Conservation (phyloP, 352 stramenopile genomes). For the Globisporangium abappressorium region DNA sequence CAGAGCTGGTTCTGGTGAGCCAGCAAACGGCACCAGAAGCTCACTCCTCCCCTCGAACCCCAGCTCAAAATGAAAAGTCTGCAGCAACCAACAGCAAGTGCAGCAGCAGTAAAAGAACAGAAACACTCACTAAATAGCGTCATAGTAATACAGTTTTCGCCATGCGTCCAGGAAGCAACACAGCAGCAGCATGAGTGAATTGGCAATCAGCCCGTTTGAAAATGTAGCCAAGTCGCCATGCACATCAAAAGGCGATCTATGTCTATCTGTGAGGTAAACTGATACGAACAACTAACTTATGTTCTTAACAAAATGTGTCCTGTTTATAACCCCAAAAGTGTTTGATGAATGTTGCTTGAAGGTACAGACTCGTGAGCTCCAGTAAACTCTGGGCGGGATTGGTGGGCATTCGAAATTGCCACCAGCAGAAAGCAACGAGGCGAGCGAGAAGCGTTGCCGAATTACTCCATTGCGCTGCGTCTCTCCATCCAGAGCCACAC, state of each 20-base stretch:
- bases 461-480: neutral
- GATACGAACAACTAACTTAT: neutral
- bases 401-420: neutral
- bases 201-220: neutral
- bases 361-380: constrained; percentile 1
- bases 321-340: neutral
- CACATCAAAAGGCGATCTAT: neutral
- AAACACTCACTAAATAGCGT: neutral
- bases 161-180: neutral
- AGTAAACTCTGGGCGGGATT: neutral
- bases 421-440: neutral
- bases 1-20: constrained; percentile 23
- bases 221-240: neutral
- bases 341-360: constrained; percentile 3
- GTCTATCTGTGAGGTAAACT: neutral
- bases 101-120: neutral
- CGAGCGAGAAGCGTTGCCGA: constrained; percentile 5
- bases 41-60: neutral
- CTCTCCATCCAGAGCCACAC: neutral
- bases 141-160: constrained; percentile 2
- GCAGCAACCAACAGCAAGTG: neutral
- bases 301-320: neutral
- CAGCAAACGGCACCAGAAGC: neutral
- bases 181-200: neutral
- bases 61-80: neutral